Percentiles rank a stretch among this genome's conserved stretches.
Evolutionary conservation across 805 yeast species (phyloP).

Genomic region (Starmerella sp.): DNA sequence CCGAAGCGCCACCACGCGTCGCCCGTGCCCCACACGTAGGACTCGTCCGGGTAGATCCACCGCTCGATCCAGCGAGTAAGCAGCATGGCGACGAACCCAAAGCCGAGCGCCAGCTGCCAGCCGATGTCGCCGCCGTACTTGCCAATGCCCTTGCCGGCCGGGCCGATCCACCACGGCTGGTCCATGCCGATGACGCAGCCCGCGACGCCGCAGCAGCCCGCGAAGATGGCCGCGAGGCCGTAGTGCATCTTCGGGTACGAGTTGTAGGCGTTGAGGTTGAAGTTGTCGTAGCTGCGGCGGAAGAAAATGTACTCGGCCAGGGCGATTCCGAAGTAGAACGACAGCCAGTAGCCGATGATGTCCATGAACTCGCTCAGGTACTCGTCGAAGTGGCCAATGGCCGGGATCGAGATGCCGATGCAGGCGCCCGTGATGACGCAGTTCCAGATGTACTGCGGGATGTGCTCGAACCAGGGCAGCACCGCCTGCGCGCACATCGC

Average conservation of each 20-base stretch:
- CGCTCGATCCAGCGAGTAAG: conserved; percentile 23
- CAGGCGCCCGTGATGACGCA: conserved; percentile 60
- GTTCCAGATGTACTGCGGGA: conserved; percentile 83
- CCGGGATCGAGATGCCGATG: conserved; percentile 82
- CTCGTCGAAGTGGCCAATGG: conserved; percentile 56
- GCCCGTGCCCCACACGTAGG: conserved; percentile 19
- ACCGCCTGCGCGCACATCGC: conserved; percentile 77
- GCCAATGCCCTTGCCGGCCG: conserved; percentile 51
- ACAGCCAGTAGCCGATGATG: conserved; percentile 81
- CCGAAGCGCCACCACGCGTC: conserved; percentile 23
- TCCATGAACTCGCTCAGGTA: conserved; percentile 85
- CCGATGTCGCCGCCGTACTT: conserved; percentile 73
- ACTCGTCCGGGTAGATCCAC: conserved; percentile 20
- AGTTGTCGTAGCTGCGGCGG: conserved; percentile 50
- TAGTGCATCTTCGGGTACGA: conserved; percentile 51
- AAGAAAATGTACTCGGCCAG: conserved; percentile 76
- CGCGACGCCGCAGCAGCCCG: conserved; percentile 70
- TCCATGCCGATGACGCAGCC: conserved; percentile 83
- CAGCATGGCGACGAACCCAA: conserved; percentile 43
- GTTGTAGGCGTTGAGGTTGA: conserved; percentile 52
- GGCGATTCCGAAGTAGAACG: conserved; percentile 66
- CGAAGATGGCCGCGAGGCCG: conserved; percentile 72
- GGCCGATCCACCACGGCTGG: conserved; percentile 80
- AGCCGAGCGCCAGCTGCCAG: conserved; percentile 60
- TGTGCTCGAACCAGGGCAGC: conserved; percentile 58